phyloP scores from a whole-genome alignment of 768 basidiomycete genomes.

The Psilocybe azurescens region DNA sequence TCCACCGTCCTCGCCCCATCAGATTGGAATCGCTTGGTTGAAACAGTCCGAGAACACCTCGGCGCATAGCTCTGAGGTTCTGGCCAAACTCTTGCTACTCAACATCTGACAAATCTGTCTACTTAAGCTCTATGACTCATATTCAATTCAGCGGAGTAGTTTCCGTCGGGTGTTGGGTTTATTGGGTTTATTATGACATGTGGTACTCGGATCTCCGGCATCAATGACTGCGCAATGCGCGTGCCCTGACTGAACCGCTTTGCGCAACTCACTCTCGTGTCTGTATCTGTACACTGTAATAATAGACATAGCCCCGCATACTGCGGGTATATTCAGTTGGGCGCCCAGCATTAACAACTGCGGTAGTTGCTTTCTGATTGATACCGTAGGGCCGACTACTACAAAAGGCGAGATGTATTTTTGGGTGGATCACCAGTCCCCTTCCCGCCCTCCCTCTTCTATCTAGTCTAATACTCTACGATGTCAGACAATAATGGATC shows the following conservation, averaged over 20 bases:
- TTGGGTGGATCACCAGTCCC: neutral
- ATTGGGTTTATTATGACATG: neutral
- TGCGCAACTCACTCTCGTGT: neutral
- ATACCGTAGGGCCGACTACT: neutral
- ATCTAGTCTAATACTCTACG: neutral
- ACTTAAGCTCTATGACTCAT: too few relatives aligned
- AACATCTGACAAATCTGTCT: too few relatives aligned
- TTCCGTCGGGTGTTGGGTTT: neutral
- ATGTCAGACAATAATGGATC: slow-evolving; percentile 4
- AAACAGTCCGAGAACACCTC: too few relatives aligned
- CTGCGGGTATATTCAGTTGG: neutral
- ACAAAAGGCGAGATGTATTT: neutral
- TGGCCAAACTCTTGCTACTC: too few relatives aligned
- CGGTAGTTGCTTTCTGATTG: neutral
- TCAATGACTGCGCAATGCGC: neutral
- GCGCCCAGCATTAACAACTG: neutral
- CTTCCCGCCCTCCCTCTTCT: neutral
- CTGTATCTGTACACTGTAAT: neutral
- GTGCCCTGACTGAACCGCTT: neutral
- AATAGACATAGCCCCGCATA: neutral
- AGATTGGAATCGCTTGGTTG: too few relatives aligned
- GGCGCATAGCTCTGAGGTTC: too few relatives aligned
- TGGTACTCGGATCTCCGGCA: neutral
- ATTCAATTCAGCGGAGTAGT: neutral
- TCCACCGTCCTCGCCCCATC: too few relatives aligned